Evolutionary conservation across 2,329 filamentous ascomycete genomes (phyloP).

Genomic region (Sarocladium kiliense): DNA sequence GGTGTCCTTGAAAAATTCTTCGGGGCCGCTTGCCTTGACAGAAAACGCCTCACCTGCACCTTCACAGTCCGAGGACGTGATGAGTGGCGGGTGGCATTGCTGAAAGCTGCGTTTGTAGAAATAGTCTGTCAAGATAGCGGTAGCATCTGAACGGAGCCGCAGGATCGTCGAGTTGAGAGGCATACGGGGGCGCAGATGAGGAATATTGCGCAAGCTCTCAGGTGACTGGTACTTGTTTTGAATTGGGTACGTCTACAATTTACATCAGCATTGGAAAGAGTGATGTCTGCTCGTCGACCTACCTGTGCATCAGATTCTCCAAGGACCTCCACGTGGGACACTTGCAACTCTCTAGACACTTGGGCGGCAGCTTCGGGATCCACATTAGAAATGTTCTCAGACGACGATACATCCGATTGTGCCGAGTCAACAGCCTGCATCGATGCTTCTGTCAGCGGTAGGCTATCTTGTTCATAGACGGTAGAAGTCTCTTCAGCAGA

Average conservation of each 20-base stretch:
- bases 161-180: slow-evolving; percentile 76
- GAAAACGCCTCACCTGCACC: slow-evolving; percentile 92
- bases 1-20: slow-evolving; percentile 70
- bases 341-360: slow-evolving; percentile 63
- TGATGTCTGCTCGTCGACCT: slow-evolving; percentile 24
- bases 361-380: not conserved
- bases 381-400: not conserved
- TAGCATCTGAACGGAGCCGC: slow-evolving; percentile 75
- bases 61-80: slow-evolving; percentile 96
- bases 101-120: slow-evolving; percentile 68
- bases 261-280: not conserved
- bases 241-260: slow-evolving; percentile 72
- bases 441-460: not conserved
- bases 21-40: slow-evolving; percentile 43
- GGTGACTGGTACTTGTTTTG: slow-evolving; percentile 94
- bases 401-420: not conserved
- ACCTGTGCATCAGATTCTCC: slow-evolving; percentile 78
- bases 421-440: not conserved
- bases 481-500: too few species aligned
- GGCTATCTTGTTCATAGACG: not conserved
- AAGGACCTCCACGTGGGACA: slow-evolving; percentile 61
- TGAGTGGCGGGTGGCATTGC: slow-evolving; percentile 86
- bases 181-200: slow-evolving; percentile 79
- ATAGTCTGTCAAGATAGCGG: slow-evolving; percentile 67
- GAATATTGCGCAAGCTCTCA: slow-evolving; percentile 82